Evolutionary conservation across 345 rosid species (phyloP), one percentile per base, ranked within the genome.

Genomic region (Sonneratia caseolaris): DNA sequence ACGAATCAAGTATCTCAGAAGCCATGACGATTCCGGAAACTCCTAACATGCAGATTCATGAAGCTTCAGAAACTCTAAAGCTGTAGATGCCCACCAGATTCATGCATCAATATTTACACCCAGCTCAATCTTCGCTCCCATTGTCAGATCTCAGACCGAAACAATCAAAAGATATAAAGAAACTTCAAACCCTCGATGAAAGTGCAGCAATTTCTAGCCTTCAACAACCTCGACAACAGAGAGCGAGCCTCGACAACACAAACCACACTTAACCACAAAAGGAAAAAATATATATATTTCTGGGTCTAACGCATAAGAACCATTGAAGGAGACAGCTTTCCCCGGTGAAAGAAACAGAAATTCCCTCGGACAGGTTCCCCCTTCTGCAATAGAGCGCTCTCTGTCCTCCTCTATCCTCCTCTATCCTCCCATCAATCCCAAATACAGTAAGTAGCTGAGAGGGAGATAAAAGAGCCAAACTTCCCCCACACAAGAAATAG

Each of bases 141-240:
- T 57, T 57, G 21, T n/a, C 64, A 57, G 64, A 57, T 57, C 64
- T 57, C 64, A 57, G 64, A 57, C 32, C 21, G 64, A 57, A 57
- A 57, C 57, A 53, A 53, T 11, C 13, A n/a, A 24, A 57, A 57
- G 32, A 22, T 57, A 22, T n/a, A 22, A 57, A n/a, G 35, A 57
- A 57, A 11, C 35, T 57, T 57, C 64, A 57, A 57, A 57, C 64
- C 64, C 64, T 57, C 64, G 13, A n/a, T 57, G 64, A 57, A 57
- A 3, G 64, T 57, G 64, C 64, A 57, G 64, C 27, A 57, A 2
- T 57, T 22, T n/a, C 2, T 21, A n/a, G 32, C 64, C 64, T 21
- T 8, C 22, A 57, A 4, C 64, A 2, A n/a, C 64, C 64, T n/a
- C 64, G 22, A 57, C 64, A 57, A 57, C 35, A 57, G 22, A 57